Percentiles rank a stretch among this genome's conserved stretches.
These are phyloP conservation scores for Thuja plicata DNA, from an alignment of 83 land plant genomes.

Conservation along the genomic window DNA sequence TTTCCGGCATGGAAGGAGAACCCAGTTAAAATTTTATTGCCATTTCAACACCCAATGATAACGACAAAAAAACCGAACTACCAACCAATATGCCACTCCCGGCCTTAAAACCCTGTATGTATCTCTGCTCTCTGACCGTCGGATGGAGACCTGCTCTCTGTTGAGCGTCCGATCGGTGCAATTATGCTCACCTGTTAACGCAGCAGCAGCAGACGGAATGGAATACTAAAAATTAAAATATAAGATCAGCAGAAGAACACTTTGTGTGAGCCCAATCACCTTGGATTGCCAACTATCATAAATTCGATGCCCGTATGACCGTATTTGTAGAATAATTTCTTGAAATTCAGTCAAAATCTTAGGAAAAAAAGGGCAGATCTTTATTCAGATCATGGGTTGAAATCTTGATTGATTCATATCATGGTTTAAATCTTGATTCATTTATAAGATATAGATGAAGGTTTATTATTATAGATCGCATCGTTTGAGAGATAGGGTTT, in stretches of 20 bases:
- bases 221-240: background rate
- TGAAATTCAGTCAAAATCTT: too few relatives aligned
- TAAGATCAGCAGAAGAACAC: background rate
- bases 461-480: too few relatives aligned
- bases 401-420: too few relatives aligned
- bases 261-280: background rate
- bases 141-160: background rate
- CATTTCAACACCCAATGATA: background rate
- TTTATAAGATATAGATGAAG: too few relatives aligned
- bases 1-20: background rate
- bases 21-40: background rate
- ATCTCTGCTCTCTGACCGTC: background rate
- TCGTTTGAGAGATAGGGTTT: too few relatives aligned
- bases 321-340: too few relatives aligned
- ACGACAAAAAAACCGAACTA: conserved; percentile 2
- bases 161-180: background rate
- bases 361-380: too few relatives aligned
- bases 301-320: too few relatives aligned
- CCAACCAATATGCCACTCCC: background rate
- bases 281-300: too few relatives aligned
- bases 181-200: background rate
- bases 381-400: too few relatives aligned
- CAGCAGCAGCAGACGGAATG: background rate
- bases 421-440: too few relatives aligned
- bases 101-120: background rate